Base-by-base conservation (phyloP, 805 yeast genomes). In the Brettanomyces nanus region DNA sequence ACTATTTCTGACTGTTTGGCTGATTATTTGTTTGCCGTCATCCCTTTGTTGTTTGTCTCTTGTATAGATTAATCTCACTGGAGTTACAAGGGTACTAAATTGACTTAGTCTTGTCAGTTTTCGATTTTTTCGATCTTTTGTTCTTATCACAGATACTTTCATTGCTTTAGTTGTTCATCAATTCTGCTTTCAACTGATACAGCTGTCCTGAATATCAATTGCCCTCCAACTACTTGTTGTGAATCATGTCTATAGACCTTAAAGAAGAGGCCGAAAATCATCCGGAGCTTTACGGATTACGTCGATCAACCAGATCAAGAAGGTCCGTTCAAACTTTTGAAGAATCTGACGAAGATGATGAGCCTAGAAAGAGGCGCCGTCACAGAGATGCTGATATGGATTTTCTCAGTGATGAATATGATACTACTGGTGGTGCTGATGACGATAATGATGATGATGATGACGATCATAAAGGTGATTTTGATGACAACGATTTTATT, bases 251-350 rank as follows among this genome's bases (percentile, higher is more conserved):
- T 14, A 35, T 45, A 7, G 52, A 43, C 26, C 44, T 56, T 14
- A 44, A 46, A 22, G 40, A 52, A 5, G 87, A 79, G 42, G 72
- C 80, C 14, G 66, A 73, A 38, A 71, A 65, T 36, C 78, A 83
- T 54, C 94, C 95, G 1, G 94, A 82, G 53, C 65, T 84, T n/a
- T 84, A 84, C 49, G 95, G 95, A 2, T 65, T 84, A 38, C 73
- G 95, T 59, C 70, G 94, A 47, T 80, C 89, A 4, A 77, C 77
- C 31, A 66, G 92, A 50, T 75, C 80, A 7, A 66, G 77, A 42
- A 48, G 45, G 10, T 52, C 60, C 1, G 58, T 57, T 22, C 69
- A 65, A 25, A 17, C 31, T 7, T 58, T 62, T 29, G 62, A 58
- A 20, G 59, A 54, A 10, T 61, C 58, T 2, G 52, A 47, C 19